Base-by-base conservation (phyloP, 805 yeast genomes). In the Starmerella tilneyi region DNA sequence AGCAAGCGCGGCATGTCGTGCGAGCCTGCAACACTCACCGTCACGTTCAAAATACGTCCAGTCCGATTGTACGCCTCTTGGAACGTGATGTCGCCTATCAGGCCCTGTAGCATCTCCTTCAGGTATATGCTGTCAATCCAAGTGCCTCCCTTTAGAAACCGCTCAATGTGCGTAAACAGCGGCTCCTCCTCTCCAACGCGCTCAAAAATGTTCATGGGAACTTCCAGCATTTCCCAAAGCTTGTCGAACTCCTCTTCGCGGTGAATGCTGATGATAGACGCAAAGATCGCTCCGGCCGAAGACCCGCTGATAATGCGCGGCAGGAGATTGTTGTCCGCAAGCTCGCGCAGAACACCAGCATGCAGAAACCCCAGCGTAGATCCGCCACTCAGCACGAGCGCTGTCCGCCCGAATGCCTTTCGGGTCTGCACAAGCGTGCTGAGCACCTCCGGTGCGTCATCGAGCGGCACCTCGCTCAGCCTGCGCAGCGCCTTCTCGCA, bases 251-350 rank as follows among this genome's bases (percentile, higher is more conserved):
- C 96, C 26, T 77, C 82, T 47, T 78, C 79, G 9, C 80, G 74
- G 58, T 81, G 84, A 15, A 83, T 79, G 58, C 95, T 85, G 38
- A 92, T 69, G 15, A 92, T 76, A 40, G 94, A 76, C 16, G 97
- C 96, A 38, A 92, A 79, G 43, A 92, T 88, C 1, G 96, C 86
- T 15, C 99, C 99, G 0, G 96, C 94, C 20, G 95, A 84, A 12
- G 94, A 82, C 1, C 99, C 98, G 39, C 94, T 82, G 13, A 92
- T 76, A 29, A 92, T 83, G 40, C 82, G 73, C 0, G 99, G 99
- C 20, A 89, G 66, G 19, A 86, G 66, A 44, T 81, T 78, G 42
- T 74, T 72, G 54, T 84, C 92, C 32, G 81, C 64, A 24, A 92
- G 69, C 2, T 92, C 82, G 4, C 84, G 77, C 37, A 89, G 65